These are phyloP conservation scores for Sugiyamaella grinbergsii DNA, from an alignment of 1,139 yeast genomes.

Conservation along the genomic window DNA sequence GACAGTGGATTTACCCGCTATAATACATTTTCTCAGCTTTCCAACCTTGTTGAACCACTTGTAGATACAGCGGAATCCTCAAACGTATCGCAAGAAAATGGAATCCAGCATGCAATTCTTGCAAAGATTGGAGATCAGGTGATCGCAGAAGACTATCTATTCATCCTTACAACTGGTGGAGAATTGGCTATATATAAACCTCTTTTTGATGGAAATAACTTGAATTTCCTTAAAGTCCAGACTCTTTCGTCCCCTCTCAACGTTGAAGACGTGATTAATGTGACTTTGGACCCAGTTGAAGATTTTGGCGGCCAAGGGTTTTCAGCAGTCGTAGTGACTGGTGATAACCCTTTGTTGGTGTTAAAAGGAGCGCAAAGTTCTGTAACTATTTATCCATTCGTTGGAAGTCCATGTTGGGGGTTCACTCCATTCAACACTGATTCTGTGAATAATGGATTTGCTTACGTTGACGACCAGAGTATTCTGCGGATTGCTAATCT, in stretches of 20 bases:
- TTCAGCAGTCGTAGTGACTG: constrained; percentile 70
- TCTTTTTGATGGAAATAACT: constrained; percentile 49
- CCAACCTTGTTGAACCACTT: constrained; percentile 7
- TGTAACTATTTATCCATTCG: constrained; percentile 69
- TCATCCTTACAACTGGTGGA: constrained; percentile 77
- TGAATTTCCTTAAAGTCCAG: constrained; percentile 26
- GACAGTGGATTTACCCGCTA: constrained; percentile 14
- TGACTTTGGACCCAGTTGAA: constrained; percentile 20
- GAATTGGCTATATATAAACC: constrained; percentile 70
- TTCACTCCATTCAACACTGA: constrained; percentile 39
- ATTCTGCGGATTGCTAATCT: constrained; percentile 46
- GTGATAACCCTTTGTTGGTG: constrained; percentile 70
- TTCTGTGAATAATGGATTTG: constrained; percentile 54
- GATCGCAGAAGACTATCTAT: constrained; percentile 57
- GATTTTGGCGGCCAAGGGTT: constrained; percentile 50
- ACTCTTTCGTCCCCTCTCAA: constrained; percentile 11
- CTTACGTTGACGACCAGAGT: constrained; percentile 70
- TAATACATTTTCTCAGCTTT: constrained; percentile 10
- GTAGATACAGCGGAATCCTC: background rate
- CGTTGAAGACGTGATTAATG: constrained; percentile 9
- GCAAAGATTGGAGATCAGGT: constrained; percentile 56
- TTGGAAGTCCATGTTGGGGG: constrained; percentile 53
- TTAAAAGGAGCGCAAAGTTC: constrained; percentile 63
- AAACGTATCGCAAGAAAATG: constrained; percentile 7
- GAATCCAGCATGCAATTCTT: constrained; percentile 22